phyloP scores from a whole-genome alignment of 306 rosid genomes.

The Rubus idaeus region DNA sequence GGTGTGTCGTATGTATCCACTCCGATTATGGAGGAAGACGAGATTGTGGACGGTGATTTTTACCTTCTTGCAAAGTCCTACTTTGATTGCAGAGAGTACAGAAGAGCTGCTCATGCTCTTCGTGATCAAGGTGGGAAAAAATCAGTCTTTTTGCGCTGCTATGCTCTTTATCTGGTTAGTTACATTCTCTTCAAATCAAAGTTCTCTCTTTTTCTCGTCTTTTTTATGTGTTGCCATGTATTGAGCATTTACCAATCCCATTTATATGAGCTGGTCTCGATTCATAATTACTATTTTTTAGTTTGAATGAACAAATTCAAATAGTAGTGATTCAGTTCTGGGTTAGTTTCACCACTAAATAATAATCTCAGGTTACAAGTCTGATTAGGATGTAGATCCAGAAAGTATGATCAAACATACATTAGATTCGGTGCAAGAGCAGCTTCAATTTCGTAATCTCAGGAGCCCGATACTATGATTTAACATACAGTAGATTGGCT shows the following conservation, averaged over 20 bases:
- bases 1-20: constrained; percentile 83
- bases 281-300: not conserved
- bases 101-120: constrained; percentile 84
- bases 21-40: constrained; percentile 95
- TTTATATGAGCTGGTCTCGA: not conserved
- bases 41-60: constrained; percentile 66
- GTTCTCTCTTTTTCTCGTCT: not conserved
- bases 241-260: not conserved
- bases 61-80: constrained; percentile 88
- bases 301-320: not conserved
- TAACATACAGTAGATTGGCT: not conserved
- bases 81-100: constrained; percentile 87
- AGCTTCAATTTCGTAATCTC: too few relatives aligned
- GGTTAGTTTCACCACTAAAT: not conserved
- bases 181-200: not conserved
- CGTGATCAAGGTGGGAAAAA: constrained; percentile 78
- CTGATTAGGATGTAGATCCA: constrained; percentile 1
- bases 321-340: not conserved
- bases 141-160: constrained; percentile 74
- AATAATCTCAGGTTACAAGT: too few relatives aligned
- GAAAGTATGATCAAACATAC: not conserved
- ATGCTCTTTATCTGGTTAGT: constrained; percentile 80
- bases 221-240: not conserved
- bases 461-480: too few relatives aligned
- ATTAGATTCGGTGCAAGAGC: not conserved